Evolutionary conservation across 2,329 filamentous ascomycete species (phyloP).

Genomic region (Allantophomopsis cytisporea): DNA sequence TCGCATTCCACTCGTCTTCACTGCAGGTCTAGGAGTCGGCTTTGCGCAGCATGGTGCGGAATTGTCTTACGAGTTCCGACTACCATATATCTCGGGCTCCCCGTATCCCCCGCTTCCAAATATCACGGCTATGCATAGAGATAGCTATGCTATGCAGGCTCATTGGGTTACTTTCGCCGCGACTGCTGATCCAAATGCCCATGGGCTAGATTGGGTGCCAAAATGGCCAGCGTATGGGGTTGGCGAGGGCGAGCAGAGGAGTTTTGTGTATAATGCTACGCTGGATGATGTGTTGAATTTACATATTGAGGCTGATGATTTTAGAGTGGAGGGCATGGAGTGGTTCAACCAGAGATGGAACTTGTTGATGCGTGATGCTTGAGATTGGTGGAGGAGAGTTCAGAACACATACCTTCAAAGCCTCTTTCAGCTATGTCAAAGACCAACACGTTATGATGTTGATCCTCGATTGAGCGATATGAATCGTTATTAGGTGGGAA

Average conservation of each 20-base stretch:
- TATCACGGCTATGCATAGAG: constrained; percentile 3
- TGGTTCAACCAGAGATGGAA: constrained; percentile 29
- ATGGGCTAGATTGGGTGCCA: constrained; percentile 16
- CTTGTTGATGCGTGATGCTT: constrained; percentile 13
- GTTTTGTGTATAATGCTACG: constrained; percentile 19
- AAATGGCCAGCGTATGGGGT: constrained; percentile 27
- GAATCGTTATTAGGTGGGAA: too few species aligned
- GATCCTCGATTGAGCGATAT: too few species aligned
- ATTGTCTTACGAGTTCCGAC: constrained; percentile 2
- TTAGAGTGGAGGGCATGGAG: background rate
- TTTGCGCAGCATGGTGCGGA: constrained; percentile 4
- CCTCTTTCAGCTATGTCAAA: too few species aligned
- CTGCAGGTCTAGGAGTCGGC: constrained; percentile 4
- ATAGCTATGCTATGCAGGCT: constrained; percentile 5
- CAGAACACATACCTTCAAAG: too few species aligned
- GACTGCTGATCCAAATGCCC: constrained; percentile 1
- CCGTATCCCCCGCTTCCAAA: constrained; percentile 3
- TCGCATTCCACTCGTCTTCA: constrained; percentile 3
- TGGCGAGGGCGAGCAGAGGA: constrained; percentile 18
- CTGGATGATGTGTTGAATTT: constrained; percentile 1
- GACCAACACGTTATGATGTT: too few species aligned
- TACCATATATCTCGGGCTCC: constrained; percentile 1
- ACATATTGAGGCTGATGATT: constrained; percentile 2
- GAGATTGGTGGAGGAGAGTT: too few species aligned
- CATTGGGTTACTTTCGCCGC: constrained; percentile 3